Percentiles rank a stretch among this genome's conserved stretches.
Evolutionary conservation across 108 stramenopile genomes (phyloP).

Genomic region (Conticribra weissflogii): DNA sequence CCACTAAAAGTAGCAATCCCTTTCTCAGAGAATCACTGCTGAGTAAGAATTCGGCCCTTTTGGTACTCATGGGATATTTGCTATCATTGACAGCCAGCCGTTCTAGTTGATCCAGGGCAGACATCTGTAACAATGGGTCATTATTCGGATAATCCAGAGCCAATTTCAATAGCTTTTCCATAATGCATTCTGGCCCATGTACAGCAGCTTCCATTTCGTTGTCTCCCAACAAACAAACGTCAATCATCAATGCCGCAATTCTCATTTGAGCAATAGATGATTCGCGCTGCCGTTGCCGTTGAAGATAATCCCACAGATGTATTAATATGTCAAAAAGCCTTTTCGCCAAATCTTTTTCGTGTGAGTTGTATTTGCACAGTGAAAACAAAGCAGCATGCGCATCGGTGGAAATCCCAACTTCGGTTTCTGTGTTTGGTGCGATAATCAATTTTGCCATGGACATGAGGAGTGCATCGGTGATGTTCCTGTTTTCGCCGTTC

Average conservation of each 20-base stretch:
- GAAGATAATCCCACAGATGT: conserved; percentile 31
- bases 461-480: conserved; percentile 31
- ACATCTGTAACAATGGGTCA: conserved; percentile 42
- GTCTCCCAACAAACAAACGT: conserved; percentile 39
- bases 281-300: conserved; percentile 17
- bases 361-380: conserved; percentile 28
- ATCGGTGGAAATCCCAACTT: conserved; percentile 38
- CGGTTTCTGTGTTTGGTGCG: conserved; percentile 27
- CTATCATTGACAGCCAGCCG: conserved; percentile 4
- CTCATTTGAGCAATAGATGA: conserved; percentile 25
- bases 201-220: conserved; percentile 24
- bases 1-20: conserved; percentile 36
- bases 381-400: conserved; percentile 23
- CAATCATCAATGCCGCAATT: conserved; percentile 42
- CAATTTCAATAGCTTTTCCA: conserved; percentile 31
- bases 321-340: conserved; percentile 10
- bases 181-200: conserved; percentile 12
- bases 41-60: conserved; percentile 37
- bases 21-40: conserved; percentile 22
- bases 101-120: conserved; percentile 44
- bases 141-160: conserved; percentile 29
- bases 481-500: background rate
- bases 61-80: conserved; percentile 1
- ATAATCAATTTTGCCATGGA: conserved; percentile 31
- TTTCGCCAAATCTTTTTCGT: conserved; percentile 8